A percentile compares a stretch with the other conserved stretches of the same genome.
Conservation (phyloP, 768 basidiomycete genomes). For the Myochromella boudieri region DNA sequence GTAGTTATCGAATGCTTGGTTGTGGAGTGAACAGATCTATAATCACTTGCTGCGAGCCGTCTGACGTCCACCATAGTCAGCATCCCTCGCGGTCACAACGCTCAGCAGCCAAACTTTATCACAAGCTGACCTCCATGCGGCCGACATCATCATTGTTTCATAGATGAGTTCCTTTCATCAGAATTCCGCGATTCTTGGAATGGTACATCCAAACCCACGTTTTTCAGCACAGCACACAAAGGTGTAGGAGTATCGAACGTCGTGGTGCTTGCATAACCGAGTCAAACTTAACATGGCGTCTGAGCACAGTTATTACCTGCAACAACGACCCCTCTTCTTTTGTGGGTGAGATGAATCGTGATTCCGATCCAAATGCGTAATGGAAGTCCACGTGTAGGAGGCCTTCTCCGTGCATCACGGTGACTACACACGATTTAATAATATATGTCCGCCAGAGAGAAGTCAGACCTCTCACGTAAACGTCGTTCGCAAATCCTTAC, state of each 20-base stretch:
- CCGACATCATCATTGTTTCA: not conserved
- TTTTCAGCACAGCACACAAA: not conserved
- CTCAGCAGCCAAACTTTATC: constrained; percentile 7
- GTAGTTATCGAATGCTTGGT: too few species aligned
- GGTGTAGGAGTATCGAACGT: not conserved
- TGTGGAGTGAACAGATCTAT: too few species aligned
- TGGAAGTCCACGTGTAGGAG: not conserved
- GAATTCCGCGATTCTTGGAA: constrained; percentile 2
- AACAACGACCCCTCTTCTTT: not conserved
- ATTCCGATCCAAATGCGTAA: not conserved
- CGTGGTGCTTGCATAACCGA: not conserved
- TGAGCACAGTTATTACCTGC: not conserved
- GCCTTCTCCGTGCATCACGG: constrained; percentile 8
- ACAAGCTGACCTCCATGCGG: constrained; percentile 3
- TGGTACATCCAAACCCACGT: not conserved
- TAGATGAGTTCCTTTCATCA: constrained; percentile 1
- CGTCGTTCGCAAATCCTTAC: not conserved
- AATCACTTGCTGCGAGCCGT: too few species aligned
- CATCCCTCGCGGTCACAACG: too few species aligned
- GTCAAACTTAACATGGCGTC: not conserved
- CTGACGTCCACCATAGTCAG: too few species aligned
- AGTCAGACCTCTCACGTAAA: not conserved
- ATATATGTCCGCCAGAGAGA: not conserved
- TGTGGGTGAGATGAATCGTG: not conserved
- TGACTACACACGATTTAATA: not conserved